Base-by-base conservation (phyloP, 2,329 filamentous ascomycete genomes). In the Aspergillus jensenii region DNA sequence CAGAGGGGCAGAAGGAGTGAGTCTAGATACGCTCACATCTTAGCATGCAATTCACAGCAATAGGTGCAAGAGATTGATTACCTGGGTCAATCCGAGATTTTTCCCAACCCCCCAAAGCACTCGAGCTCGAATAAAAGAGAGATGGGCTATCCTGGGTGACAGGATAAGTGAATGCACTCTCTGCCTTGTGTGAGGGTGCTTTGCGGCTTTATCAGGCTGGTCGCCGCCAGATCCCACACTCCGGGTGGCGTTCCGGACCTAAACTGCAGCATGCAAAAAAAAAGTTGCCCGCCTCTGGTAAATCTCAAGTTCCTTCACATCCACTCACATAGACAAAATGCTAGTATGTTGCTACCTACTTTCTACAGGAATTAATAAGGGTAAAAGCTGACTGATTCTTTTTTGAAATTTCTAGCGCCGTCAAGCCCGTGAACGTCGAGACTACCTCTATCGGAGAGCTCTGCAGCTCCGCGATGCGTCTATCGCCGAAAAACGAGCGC, bases 391-490 rank as follows among this genome's bases (percentile, higher is more conserved):
- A 15, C 39, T 44, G 5, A 25, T 19, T n/a, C 48, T 12, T 52
- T 55, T 46, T 40, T 31, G 12, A 9, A 31, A 15, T 27, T 33
- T 40, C 25, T 43, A 84, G 78, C 85, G 88, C 68, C 85, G 88
- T 81, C 88, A 91, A 82, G 87, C 88, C 61, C 86, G 90, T 66
- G 87, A 93, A 75, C 83, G 91, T 67, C 84, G 90, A 67, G 91
- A 96, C 73, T 96, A 98, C 75, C 87, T 99, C 68, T 96, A 97
- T 76, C 87, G 93, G 60, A 88, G 90, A 70, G 93, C 95, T 39
- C 83, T 97, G 58, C 88, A 91, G 21, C 84, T 97, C 44, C 88
- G 90, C 66, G 91, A 97, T 78, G 93, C 93, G 61, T 93, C 96
- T 70, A 96, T 96, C 64, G 90, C 90, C 57, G 91, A 96, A 74